Conservation (phyloP, 2,329 filamentous ascomycete genomes). For the Grosmannia huntii region DNA sequence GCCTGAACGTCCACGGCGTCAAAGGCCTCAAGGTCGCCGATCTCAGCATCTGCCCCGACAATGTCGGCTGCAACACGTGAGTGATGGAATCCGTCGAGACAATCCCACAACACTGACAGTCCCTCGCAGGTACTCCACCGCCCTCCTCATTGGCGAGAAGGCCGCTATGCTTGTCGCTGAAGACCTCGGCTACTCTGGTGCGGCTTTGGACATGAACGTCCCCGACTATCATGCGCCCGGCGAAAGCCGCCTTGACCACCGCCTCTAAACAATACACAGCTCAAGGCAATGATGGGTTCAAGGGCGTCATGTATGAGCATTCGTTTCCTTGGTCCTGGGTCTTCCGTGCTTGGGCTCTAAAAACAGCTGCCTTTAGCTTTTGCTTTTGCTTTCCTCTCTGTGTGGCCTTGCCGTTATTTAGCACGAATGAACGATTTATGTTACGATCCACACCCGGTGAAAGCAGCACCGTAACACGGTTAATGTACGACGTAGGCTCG, state of each 20-base stretch:
- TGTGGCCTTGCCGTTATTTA: too few relatives aligned
- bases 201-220: slow-evolving; percentile 65
- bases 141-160: slow-evolving; percentile 66
- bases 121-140: slow-evolving; percentile 40
- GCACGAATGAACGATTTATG: too few relatives aligned
- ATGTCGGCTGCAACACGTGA: slow-evolving; percentile 54
- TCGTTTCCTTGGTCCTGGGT: neutral
- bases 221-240: slow-evolving; percentile 48
- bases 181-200: slow-evolving; percentile 61
- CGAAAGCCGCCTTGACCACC: slow-evolving; percentile 26
- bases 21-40: slow-evolving; percentile 68
- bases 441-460: too few relatives aligned
- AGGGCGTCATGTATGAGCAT: neutral
- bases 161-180: slow-evolving; percentile 56
- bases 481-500: too few relatives aligned
- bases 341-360: neutral
- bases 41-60: slow-evolving; percentile 64
- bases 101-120: neutral
- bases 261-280: slow-evolving; percentile 20
- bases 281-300: neutral
- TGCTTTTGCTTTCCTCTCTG: neutral
- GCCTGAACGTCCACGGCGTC: slow-evolving; percentile 66
- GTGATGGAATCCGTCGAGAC: neutral
- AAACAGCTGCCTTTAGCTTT: neutral
- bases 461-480: too few relatives aligned